phyloP scores from a whole-genome alignment of 202 grass and related monocot genomes.

The Digitaria exilis region DNA sequence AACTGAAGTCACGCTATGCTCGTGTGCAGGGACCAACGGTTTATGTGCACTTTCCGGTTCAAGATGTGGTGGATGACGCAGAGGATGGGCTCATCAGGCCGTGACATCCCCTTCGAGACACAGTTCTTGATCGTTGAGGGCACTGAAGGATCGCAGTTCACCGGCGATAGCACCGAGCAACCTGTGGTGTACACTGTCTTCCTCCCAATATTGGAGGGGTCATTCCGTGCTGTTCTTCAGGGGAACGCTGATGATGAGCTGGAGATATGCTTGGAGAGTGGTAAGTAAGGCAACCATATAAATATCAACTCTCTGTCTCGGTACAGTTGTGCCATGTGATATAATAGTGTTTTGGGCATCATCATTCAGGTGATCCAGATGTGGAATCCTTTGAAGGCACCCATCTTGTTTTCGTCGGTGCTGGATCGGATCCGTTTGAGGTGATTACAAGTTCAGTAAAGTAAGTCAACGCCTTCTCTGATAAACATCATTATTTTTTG shows the following conservation, averaged over 20 bases:
- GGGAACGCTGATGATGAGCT: constrained; percentile 75
- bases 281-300: constrained; percentile 24
- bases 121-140: constrained; percentile 78
- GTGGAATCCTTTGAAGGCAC: constrained; percentile 70
- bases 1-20: neutral
- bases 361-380: constrained; percentile 62
- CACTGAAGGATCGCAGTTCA: neutral
- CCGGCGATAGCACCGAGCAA: constrained; percentile 14
- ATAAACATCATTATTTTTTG: constrained; percentile 18
- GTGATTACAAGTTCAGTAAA: constrained; percentile 68
- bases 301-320: constrained; percentile 2
- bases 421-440: constrained; percentile 73
- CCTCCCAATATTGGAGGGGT: constrained; percentile 75
- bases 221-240: constrained; percentile 73
- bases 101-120: constrained; percentile 78
- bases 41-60: constrained; percentile 90
- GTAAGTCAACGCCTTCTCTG: constrained; percentile 43
- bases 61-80: constrained; percentile 98
- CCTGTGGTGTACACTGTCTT: constrained; percentile 65
- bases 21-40: constrained; percentile 50
- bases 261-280: constrained; percentile 88
- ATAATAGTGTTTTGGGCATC: neutral
- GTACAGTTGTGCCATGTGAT: constrained; percentile 5
- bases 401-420: constrained; percentile 70
- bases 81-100: constrained; percentile 66